A percentile compares a stretch with the other conserved stretches of the same genome.
These are phyloP conservation scores for Carallia pectinifolia DNA, from an alignment of 345 rosid species.

Conservation along the genomic window DNA sequence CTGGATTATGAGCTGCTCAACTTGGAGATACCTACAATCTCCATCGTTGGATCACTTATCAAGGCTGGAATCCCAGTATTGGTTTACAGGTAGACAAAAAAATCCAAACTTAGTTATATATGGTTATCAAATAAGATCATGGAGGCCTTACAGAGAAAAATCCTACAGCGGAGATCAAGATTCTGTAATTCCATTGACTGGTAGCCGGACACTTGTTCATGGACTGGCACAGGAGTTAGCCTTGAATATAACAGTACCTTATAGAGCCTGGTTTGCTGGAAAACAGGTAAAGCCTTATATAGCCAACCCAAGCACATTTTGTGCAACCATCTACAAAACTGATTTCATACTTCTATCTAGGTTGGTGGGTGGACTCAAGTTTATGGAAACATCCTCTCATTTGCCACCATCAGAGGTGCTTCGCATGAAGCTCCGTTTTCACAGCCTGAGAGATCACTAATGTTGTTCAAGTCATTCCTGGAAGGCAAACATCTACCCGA, in stretches of 20 bases:
- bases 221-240: constrained; percentile 40
- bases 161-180: constrained; percentile 62
- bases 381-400: constrained; percentile 36
- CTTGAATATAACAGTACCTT: constrained; percentile 60
- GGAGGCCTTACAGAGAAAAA: background rate
- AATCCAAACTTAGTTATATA: background rate
- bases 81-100: constrained; percentile 22
- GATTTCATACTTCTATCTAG: constrained; percentile 1
- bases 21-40: constrained; percentile 25
- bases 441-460: constrained; percentile 94
- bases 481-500: constrained; percentile 61
- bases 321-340: background rate
- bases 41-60: constrained; percentile 29
- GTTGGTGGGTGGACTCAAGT: constrained; percentile 89
- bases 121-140: background rate
- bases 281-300: constrained; percentile 56
- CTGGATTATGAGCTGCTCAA: constrained; percentile 72
- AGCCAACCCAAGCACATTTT: background rate
- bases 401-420: constrained; percentile 97
- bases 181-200: constrained; percentile 74
- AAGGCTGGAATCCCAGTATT: constrained; percentile 29
- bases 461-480: constrained; percentile 73
- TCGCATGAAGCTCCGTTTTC: constrained; percentile 95
- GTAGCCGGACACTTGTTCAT: constrained; percentile 28
- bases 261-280: constrained; percentile 89